Evolutionary conservation across 345 rosid genomes (phyloP), one percentile per base, ranked within the genome.

Genomic region (Ricinus communis): DNA sequence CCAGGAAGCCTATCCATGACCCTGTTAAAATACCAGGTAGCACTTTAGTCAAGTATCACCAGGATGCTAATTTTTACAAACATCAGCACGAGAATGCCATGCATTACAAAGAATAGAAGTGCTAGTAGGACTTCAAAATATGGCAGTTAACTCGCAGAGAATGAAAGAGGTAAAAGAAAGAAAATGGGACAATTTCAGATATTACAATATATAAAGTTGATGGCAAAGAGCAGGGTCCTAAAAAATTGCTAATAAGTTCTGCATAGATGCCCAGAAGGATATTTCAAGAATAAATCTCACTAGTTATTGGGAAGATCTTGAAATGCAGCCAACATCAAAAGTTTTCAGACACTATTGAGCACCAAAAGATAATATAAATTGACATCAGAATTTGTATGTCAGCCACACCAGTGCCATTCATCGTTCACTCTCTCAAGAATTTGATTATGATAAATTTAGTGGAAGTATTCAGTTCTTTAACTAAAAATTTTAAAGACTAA

Each of bases 1-100:
- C 88, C 88, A 15, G 99, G 97, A 51, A 95, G 85, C 81, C 90
- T 80, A 62, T 95, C 97, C 99, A 95, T 92, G 65, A 92, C 90
- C 19, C 98, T 94, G 93, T 75, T 50, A 57, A 60, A n/a, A 36
- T 38, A 59, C 51, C 28, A 76, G 7, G 63, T 77, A 6, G 31
- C 4, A 47, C 6, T 33, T 33, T 33, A 33, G 38, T 33, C 6
- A 33, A 33, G 38, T 33, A 33, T 33, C 38, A 2, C 2, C n/a
- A n/a, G n/a, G n/a, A n/a, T n/a, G 2, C 38, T 33, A 33, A 33
- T 2, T 2, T 33, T 33, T 33, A 19, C 11, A 45, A 43, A 13
- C 65, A 51, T 56, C 5, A 28, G 10, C 51, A 28, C 30, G 58
- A 41, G 19, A 21, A n/a, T 6, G 12, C 10, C 25, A 50, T 66